phyloP scores from a whole-genome alignment of 1,284 basidiomycete species.

The Neonothopanus nambi region DNA sequence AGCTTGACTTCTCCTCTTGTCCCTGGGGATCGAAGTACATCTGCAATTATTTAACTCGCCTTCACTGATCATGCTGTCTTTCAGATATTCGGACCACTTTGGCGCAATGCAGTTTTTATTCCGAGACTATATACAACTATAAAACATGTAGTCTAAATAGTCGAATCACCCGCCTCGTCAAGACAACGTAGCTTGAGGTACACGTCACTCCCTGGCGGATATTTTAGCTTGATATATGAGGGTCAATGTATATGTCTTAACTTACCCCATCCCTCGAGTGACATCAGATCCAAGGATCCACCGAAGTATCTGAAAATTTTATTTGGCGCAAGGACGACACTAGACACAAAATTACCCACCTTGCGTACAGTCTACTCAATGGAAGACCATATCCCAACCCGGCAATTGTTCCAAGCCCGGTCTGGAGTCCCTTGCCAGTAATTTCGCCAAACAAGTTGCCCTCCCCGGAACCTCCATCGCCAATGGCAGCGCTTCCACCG shows the following conservation, averaged over 20 bases:
- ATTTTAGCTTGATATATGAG: no score
- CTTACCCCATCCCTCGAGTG: constrained; percentile 81
- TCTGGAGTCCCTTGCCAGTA: constrained; percentile 73
- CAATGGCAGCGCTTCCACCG: constrained; percentile 67
- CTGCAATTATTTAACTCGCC: no score
- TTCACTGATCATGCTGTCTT: no score
- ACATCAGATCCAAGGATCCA: constrained; percentile 74
- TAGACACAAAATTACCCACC: constrained; percentile 32
- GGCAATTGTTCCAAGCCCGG: constrained; percentile 71
- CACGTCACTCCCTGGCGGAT: constrained; percentile 72
- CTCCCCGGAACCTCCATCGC: constrained; percentile 45
- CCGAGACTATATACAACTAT: no score
- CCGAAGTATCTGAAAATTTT: constrained; percentile 71
- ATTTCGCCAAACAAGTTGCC: constrained; percentile 74
- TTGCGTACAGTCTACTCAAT: constrained; percentile 82
- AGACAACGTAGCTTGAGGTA: constrained; percentile 74
- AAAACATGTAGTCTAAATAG: constrained; percentile 25
- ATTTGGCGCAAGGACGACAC: constrained; percentile 2
- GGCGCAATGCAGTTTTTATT: no score
- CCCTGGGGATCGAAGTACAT: no score
- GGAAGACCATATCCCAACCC: constrained; percentile 86
- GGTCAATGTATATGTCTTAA: constrained; percentile 6
- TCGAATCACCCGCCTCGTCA: constrained; percentile 63
- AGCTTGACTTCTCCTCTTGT: no score
- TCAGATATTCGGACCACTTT: no score